Base-by-base conservation (phyloP, 1,284 basidiomycete genomes). In the Boletellus dicymbophilus region DNA sequence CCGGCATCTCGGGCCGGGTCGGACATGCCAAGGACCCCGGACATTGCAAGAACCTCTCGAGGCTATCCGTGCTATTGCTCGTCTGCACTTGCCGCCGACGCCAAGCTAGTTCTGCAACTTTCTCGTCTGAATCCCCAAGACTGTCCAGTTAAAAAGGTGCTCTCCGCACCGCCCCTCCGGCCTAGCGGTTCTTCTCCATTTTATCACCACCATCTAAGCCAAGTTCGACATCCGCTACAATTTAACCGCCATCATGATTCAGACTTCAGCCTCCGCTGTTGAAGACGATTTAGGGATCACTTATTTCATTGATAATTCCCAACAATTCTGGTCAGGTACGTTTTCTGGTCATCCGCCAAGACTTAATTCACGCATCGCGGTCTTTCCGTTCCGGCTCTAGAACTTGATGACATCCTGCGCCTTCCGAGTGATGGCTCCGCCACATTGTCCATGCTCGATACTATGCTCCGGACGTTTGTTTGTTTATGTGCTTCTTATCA, bases 301-400 rank as follows among this genome's bases (percentile, higher is more conserved):
- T n/a, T 92, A 91, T 67, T 76, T 87, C 54, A 83, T 92, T 57
- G 84, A 89, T 59, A 88, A 81, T 54, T 81, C 85, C 42, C 88
- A 87, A 59, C 88, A 93, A 65, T 93, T 93, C 65, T 93, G 90
- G 90, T 83, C 87, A 58, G 90, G 90, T 92, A 60, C 58, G 85
- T 73, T 48, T 45, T 33, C n/a, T n/a, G n/a, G 43, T 57, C 51
- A 52, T 42, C 37, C 49, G 40, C 46, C 21, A 22, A 21, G 39
- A 37, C 48, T 61, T 34, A 56, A 30, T 23, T 23, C 12, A 28
- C 28, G 22, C 26, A 21, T 27, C 30, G 3, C 25, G 26, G 8
- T 39, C 44, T 48, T 55, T 31, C 39, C 49, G 16, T 38, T 48
- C 30, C 4, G 13, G 12, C 20, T 46, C 18, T 58, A 94, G 94